These are phyloP conservation scores for Benincasa hispida DNA, from an alignment of 306 rosid genomes.

Conservation along the genomic window DNA sequence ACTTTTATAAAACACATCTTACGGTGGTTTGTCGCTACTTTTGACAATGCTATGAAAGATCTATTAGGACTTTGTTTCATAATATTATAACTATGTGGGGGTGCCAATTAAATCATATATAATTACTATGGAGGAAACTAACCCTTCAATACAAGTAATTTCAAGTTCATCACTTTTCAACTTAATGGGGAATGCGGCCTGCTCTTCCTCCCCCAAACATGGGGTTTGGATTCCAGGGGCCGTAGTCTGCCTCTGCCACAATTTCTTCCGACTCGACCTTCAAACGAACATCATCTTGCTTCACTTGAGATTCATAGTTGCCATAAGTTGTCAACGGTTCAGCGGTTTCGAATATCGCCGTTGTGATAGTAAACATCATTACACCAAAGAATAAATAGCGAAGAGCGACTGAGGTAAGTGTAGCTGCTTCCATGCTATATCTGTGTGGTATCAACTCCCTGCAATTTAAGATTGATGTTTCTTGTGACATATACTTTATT, in stretches of 20 bases:
- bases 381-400: constrained; percentile 7
- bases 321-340: not conserved
- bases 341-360: not conserved
- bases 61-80: no score
- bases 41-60: no score
- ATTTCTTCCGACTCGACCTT: not conserved
- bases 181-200: constrained; percentile 45
- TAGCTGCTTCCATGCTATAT: constrained; percentile 11
- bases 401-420: not conserved
- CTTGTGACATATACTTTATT: not conserved
- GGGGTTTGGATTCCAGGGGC: constrained; percentile 34
- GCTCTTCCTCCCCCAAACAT: constrained; percentile 14
- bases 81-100: no score
- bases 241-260: constrained; percentile 31
- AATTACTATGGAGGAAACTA: no score
- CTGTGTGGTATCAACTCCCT: constrained; percentile 8
- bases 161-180: not conserved
- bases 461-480: not conserved
- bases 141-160: no score
- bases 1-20: no score
- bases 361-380: constrained; percentile 13
- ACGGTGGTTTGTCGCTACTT: no score
- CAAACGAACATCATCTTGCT: not conserved
- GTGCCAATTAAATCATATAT: no score
- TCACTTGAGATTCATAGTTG: constrained; percentile 2